Evolutionary conservation across 768 basidiomycete genomes (phyloP).

Genomic region (Leccinum imitatum): DNA sequence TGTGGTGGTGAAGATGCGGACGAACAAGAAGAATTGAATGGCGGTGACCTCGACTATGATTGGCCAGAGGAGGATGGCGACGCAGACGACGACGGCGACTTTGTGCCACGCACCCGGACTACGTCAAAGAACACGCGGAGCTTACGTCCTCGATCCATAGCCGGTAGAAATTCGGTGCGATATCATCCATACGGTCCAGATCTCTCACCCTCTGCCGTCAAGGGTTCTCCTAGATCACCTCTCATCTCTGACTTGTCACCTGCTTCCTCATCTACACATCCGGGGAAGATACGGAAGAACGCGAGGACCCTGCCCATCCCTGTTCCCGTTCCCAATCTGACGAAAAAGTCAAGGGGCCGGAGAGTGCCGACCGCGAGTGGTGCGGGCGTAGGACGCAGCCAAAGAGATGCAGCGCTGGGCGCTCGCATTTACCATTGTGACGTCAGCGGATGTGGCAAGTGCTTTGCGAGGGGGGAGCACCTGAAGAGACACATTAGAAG

Average conservation of each 20-base stretch:
- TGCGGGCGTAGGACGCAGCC: constrained; percentile 27
- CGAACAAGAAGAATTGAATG: constrained; percentile 22
- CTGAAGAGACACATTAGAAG: constrained; percentile 85
- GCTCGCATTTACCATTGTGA: constrained; percentile 68
- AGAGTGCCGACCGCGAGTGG: constrained; percentile 55
- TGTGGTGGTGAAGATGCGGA: constrained; percentile 28
- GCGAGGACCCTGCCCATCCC: constrained; percentile 50
- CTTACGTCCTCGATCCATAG: constrained; percentile 37
- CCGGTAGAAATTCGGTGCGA: constrained; percentile 33
- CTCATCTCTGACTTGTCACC: constrained; percentile 33
- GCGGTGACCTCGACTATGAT: constrained; percentile 29
- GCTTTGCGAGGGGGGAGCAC: constrained; percentile 86
- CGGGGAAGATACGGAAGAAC: constrained; percentile 34
- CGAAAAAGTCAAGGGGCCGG: constrained; percentile 68
- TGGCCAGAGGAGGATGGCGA: constrained; percentile 33
- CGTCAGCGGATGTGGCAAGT: constrained; percentile 83
- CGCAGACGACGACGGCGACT: constrained; percentile 34
- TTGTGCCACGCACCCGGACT: constrained; percentile 29
- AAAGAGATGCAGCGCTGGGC: constrained; percentile 38
- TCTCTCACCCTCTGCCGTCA: constrained; percentile 31
- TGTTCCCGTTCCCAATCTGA: constrained; percentile 65
- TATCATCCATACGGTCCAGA: constrained; percentile 33
- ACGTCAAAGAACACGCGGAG: constrained; percentile 39
- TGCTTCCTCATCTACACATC: constrained; percentile 23
- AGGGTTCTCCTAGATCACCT: constrained; percentile 33